These are phyloP conservation scores for Sapria himalayana DNA, from an alignment of 345 rosid genomes.

Conservation along the genomic window DNA sequence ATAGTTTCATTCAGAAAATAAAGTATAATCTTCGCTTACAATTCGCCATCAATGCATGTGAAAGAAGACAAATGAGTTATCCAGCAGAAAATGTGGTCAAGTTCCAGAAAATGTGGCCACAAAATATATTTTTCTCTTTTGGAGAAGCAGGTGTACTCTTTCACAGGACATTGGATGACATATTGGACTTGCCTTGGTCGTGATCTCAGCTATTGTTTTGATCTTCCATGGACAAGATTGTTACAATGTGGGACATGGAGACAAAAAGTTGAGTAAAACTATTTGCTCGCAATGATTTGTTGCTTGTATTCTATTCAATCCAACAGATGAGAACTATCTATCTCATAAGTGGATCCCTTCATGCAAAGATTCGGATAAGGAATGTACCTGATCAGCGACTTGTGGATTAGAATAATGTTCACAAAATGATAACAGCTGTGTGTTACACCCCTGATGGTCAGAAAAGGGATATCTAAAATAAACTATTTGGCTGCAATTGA, in stretches of 20 bases:
- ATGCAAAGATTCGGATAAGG: slow-evolving; percentile 84
- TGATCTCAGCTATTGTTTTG: slow-evolving; percentile 72
- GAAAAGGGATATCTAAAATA: no score
- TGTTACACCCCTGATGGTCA: slow-evolving; percentile 92
- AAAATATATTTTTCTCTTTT: slow-evolving; percentile 57
- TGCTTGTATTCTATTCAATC: slow-evolving; percentile 90
- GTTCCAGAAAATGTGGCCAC: slow-evolving; percentile 75
- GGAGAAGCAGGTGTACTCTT: slow-evolving; percentile 65
- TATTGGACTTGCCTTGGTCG: slow-evolving; percentile 85
- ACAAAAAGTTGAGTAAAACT: slow-evolving; percentile 52
- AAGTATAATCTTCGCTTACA: no score
- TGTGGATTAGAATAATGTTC: slow-evolving; percentile 72
- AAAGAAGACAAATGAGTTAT: slow-evolving; percentile 37
- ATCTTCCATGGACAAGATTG: slow-evolving; percentile 97
- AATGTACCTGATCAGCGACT: slow-evolving; percentile 44
- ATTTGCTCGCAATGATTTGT: slow-evolving; percentile 96
- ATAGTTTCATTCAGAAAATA: no score
- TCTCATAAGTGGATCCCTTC: slow-evolving; percentile 92
- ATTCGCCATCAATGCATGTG: no score
- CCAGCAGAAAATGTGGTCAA: slow-evolving; percentile 17
- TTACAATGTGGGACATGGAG: slow-evolving; percentile 79
- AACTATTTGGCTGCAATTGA: no score
- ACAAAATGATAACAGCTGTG: slow-evolving; percentile 87
- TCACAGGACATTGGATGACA: slow-evolving; percentile 79
- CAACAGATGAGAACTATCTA: slow-evolving; percentile 62